phyloP scores from a whole-genome alignment of 805 yeast genomes.

The Kodamaea neixiangensis region DNA sequence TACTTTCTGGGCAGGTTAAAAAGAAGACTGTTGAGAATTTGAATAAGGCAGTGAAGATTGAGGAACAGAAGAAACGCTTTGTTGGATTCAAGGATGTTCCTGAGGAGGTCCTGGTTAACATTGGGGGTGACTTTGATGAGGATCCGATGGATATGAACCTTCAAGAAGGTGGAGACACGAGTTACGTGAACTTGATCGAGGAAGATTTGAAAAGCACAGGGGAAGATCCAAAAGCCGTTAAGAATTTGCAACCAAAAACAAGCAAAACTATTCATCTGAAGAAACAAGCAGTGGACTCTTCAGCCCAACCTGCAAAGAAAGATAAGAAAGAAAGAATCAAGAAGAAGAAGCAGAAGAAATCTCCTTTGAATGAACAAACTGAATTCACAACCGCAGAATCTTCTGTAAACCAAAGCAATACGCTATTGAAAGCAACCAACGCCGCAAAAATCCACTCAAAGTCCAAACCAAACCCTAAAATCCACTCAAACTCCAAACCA shows the following conservation, averaged over 20 bases:
- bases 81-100: background rate
- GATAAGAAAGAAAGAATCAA: background rate
- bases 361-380: no score
- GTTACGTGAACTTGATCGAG: no score
- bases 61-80: background rate
- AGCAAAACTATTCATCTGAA: background rate
- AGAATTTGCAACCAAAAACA: background rate
- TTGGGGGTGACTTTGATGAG: background rate
- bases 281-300: background rate
- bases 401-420: no score
- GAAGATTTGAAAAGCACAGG: no score
- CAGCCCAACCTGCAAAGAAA: background rate
- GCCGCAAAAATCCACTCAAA: background rate
- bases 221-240: background rate
- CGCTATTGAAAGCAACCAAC: background rate
- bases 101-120: background rate
- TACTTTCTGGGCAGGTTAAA: background rate
- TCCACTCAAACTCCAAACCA: background rate
- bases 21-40: background rate
- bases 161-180: background rate
- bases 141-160: background rate
- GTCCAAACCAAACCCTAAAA: background rate
- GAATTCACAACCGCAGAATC: no score
- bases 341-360: background rate
- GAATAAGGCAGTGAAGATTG: background rate